Evolutionary conservation across 441 rosid genomes (phyloP).

Genomic region (Gossypium schwendimanii): DNA sequence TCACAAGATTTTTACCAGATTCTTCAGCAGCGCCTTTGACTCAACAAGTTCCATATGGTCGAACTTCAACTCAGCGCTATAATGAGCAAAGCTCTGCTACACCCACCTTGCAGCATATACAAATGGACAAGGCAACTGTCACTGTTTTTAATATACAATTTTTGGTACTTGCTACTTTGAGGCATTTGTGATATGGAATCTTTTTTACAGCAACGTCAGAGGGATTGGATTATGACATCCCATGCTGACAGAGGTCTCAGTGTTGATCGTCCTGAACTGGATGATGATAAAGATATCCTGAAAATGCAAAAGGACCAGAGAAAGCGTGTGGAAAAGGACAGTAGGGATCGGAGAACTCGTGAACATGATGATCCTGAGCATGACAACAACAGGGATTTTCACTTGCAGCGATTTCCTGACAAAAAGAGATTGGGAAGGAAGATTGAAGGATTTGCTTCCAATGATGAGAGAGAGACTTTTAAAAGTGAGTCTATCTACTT

Average conservation of each 20-base stretch:
- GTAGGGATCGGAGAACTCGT: conserved; percentile 62
- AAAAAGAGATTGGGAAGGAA: conserved; percentile 57
- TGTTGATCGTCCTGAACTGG: conserved; percentile 70
- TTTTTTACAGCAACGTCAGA: conserved; percentile 52
- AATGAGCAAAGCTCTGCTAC: conserved; percentile 50
- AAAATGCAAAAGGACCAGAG: conserved; percentile 73
- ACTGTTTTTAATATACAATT: neutral
- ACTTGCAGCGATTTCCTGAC: conserved; percentile 51
- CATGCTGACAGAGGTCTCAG: conserved; percentile 57
- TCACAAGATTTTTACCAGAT: conserved; percentile 83
- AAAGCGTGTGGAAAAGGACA: conserved; percentile 26
- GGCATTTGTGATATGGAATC: conserved; percentile 14
- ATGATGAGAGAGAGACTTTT: conserved; percentile 62
- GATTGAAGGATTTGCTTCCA: conserved; percentile 45
- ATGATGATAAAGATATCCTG: conserved; percentile 56
- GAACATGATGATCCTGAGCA: conserved; percentile 68
- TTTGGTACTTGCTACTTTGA: neutral
- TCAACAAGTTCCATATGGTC: conserved; percentile 40
- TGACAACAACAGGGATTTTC: conserved; percentile 47
- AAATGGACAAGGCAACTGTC: conserved; percentile 58
- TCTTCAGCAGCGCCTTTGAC: conserved; percentile 48
- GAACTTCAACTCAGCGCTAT: conserved; percentile 48
- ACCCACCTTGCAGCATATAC: conserved; percentile 49
- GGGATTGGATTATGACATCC: conserved; percentile 50
- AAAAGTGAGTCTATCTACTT: conserved; percentile 53